Evolutionary conservation across 495 filamentous ascomycete species (phyloP), one percentile per base, ranked within the genome.

Genomic region (Ascodesmis nigricans): DNA sequence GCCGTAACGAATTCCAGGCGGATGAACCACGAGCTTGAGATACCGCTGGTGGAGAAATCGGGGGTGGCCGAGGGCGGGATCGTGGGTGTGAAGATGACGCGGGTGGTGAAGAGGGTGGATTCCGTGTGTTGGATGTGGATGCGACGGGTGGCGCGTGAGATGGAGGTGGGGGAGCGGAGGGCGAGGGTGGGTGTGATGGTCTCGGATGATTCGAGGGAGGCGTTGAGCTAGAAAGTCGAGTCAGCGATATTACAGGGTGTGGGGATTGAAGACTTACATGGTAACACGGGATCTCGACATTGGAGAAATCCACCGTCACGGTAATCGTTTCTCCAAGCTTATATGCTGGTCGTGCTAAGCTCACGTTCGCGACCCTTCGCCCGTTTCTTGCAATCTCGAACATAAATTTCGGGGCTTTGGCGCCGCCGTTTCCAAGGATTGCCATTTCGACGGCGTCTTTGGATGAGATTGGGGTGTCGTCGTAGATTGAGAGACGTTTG

Each of bases 381-480:
- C 82, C 79, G 49, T 79, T 78, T 5, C 90, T 76, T 3, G 84
- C 77, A 46, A 97, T 95, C 48, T 91, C 81, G 55, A 95, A 97
- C 17, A 74, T 63, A 46, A 73, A 75, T 38, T 72, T 71, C 5
- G 69, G 66, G 11, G 58, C 55, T 31, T 66, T 61, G 1, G 56
- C 53, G 0, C 67, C 56, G 30, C 69, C 53, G 36, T 67, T 65
- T 23, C 65, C 59, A 4, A 92, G 63, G 50, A 93, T 87, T 10
- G 84, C 82, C 35, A 90, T 61, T 53, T 92, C 82, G 46, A 95
- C 87, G 3, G 78, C 72, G 47, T 92, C 79, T 49, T 78, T 90
- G 36, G 69, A 73, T 3, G 64, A 49, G 6, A 22, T 13, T 4
- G 53, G 39, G 13, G 56, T 54, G 35, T 62, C 59, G 37, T 64